These are phyloP conservation scores for Hemileccinum impolitum DNA, from an alignment of 768 basidiomycete species.

Conservation along the genomic window DNA sequence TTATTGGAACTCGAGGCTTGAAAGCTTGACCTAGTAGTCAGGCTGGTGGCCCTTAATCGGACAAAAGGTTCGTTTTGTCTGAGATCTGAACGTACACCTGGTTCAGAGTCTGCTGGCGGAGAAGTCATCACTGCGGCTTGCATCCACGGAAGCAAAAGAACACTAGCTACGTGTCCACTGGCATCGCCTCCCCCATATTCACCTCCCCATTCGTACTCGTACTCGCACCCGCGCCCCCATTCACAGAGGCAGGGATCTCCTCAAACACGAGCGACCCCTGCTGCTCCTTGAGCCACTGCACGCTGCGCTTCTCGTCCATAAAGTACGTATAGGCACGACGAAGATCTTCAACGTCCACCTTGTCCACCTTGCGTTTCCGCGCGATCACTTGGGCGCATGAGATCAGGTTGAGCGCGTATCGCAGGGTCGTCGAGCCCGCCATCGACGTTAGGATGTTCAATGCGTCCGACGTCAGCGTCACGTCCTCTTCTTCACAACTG, in stretches of 20 bases:
- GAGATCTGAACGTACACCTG: no score
- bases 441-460: conserved; percentile 81
- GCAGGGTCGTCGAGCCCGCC: conserved; percentile 84
- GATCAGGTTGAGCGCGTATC: conserved; percentile 93
- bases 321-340: conserved; percentile 83
- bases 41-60: no score
- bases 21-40: no score
- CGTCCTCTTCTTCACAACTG: conserved; percentile 95
- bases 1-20: no score
- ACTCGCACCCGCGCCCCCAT: conserved; percentile 4
- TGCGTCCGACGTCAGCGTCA: conserved; percentile 72
- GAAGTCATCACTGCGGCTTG: no score
- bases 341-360: conserved; percentile 84
- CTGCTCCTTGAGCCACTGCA: conserved; percentile 88
- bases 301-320: conserved; percentile 89
- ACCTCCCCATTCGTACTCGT: conserved; percentile 33
- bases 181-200: conserved; percentile 26
- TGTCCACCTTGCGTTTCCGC: conserved; percentile 72
- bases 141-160: no score
- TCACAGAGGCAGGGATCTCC: conserved; percentile 44
- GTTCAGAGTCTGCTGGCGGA: no score
- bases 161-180: conserved; percentile 39
- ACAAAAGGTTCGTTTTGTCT: no score
- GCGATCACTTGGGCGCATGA: conserved; percentile 88
- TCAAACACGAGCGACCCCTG: conserved; percentile 73